Base-by-base conservation (phyloP, 768 basidiomycete genomes). In the Mycena rebaudengoi region DNA sequence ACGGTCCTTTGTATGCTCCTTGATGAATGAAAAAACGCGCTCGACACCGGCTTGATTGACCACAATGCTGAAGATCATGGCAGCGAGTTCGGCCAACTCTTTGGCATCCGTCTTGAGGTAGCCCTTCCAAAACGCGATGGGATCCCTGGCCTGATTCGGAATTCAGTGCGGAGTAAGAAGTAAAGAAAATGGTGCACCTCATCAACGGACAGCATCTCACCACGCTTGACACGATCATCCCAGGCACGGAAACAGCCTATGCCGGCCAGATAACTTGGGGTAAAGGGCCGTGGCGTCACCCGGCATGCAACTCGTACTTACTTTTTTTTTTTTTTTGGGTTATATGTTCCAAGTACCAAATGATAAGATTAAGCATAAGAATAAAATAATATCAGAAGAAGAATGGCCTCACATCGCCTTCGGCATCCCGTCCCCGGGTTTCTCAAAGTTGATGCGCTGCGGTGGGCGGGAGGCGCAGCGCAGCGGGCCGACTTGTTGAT, bases 201-300 rank as follows among this genome's bases (percentile, higher is more conserved):
- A 37, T 53, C 51, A 14, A 53, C 37, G 33, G 41, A 62, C n/a
- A 44, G 51, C 10, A 41, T 55, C 29, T 51, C 55, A 51, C 52
- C 53, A n/a, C n/a, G n/a, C n/a, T n/a, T n/a, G n/a, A n/a, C n/a
- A 18, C 60, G 43, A 29, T 51, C 53, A 23, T 54, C 39, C 23
- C 51, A 52, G 23, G 52, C 40, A 10, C 18, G 35, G 35, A 37
- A 37, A 37, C 35, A 37, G 35, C 35, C 35, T 10, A 37, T 18
- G 35, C 35, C 35, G 10, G 35, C 10, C 35, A 37, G 32, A 55
- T 43, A 28, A n/a, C n/a, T n/a, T n/a, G n/a, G n/a, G n/a, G n/a
- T n/a, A n/a, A n/a, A n/a, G n/a, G n/a, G n/a, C n/a, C n/a, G n/a
- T n/a, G n/a, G n/a, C n/a, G n/a, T n/a, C n/a, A n/a, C n/a, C n/a